Evolutionary conservation across 495 filamentous ascomycete species (phyloP), one percentile per base, ranked within the genome.

Genomic region (Talaromyces nanjingensis): DNA sequence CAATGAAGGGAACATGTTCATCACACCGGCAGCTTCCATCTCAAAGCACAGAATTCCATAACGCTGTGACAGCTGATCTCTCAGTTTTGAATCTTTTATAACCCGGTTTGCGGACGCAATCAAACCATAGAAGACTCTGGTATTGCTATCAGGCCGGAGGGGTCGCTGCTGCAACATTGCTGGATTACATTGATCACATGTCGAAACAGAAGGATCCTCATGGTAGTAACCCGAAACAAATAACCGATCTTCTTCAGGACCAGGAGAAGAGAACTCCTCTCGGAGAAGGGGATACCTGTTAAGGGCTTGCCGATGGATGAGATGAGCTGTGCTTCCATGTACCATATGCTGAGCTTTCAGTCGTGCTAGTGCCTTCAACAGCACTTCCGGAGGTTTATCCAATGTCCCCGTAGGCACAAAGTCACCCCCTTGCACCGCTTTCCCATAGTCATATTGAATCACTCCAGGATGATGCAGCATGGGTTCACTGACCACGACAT

Each of bases 1-100:
- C 9, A 78, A 58, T 61, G 73, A 78, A 61, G 63, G 71, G 55
- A 77, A 73, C 27, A 72, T 60, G 63, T 76, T 64, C 72, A 73
- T 77, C 16, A 80, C 42, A 1, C 79, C 78, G 22, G 78, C 78
- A 9, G 76, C 78, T 67, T 80, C 78, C 72, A 80, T 81, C 47
- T 81, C 78, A 14, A 76, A 55, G 18, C 45, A 49, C 1, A 49
- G n/a, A 5, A 49, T 49, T 49, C n/a, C 45, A 55, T 77, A 70
- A 49, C 45, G 45, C n/a, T 20, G 45, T 20, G 45, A 9, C 1
- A 49, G 18, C 18, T 49, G 16, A 9, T 49, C 45, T 49, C 45
- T 18, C 16, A 49, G 18, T 20, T 22, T 20, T 2, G n/a, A 6
- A 20, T 20, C 18, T 9, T 49, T 49, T 7, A 49, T 49, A 3